Evolutionary conservation across 257 asterid species (phyloP).

Genomic region (Lavandula angustifolia): DNA sequence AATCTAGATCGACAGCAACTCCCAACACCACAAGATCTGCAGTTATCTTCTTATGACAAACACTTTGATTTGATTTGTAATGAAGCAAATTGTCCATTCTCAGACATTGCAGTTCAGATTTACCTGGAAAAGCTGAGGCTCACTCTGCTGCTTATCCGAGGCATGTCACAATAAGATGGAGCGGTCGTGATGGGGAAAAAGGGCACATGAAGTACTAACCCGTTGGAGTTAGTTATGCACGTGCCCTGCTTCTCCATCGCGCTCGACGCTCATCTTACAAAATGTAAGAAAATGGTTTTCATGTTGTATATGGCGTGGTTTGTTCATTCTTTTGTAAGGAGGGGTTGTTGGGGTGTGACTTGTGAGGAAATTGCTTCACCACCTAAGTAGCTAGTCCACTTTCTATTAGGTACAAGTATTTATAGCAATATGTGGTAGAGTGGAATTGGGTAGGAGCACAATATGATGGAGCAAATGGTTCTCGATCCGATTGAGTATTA

Average conservation of each 20-base stretch:
- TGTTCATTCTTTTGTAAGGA: not conserved
- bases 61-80: too few species aligned
- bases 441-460: slow-evolving; percentile 26
- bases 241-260: slow-evolving; percentile 99
- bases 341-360: slow-evolving; percentile 5
- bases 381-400: slow-evolving; percentile 6
- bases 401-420: slow-evolving; percentile 28
- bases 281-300: not conserved
- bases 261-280: slow-evolving; percentile 59
- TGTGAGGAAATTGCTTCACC: slow-evolving; percentile 21
- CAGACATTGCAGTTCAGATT: too few species aligned
- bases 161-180: slow-evolving; percentile 23
- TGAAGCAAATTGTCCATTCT: too few species aligned
- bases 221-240: slow-evolving; percentile 75
- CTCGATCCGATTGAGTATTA: not conserved
- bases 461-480: slow-evolving; percentile 19
- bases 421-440: slow-evolving; percentile 36
- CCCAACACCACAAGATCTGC: too few species aligned
- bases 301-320: not conserved
- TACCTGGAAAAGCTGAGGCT: not conserved
- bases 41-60: too few species aligned
- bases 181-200: slow-evolving; percentile 56
- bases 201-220: slow-evolving; percentile 60
- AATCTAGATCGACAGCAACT: too few species aligned
- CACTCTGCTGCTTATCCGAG: not conserved